Percentiles rank a stretch among this genome's conserved stretches.
phyloP scores from a whole-genome alignment of 2,329 filamentous ascomycete genomes.

The Botrytis fragariae region DNA sequence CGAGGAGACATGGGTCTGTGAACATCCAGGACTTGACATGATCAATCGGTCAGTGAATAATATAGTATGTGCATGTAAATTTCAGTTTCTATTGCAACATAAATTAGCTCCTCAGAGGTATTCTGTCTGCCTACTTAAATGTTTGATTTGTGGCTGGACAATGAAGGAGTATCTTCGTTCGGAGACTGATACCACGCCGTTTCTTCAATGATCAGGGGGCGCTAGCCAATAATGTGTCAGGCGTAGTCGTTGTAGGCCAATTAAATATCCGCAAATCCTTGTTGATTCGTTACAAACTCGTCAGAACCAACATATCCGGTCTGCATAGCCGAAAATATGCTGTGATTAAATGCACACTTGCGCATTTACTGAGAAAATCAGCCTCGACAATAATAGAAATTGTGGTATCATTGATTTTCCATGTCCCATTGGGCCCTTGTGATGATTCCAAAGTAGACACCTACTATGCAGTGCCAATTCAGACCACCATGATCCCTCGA shows the following conservation, averaged over 20 bases:
- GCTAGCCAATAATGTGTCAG: neutral
- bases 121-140: neutral
- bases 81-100: neutral
- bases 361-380: neutral
- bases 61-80: neutral
- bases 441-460: neutral
- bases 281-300: neutral
- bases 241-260: neutral
- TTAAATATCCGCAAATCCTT: neutral
- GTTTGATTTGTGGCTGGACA: slow-evolving; percentile 1
- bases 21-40: neutral
- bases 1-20: neutral
- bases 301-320: slow-evolving; percentile 2
- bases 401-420: neutral
- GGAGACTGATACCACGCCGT: neutral
- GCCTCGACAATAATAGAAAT: neutral
- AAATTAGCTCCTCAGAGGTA: neutral
- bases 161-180: neutral
- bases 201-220: neutral
- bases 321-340: neutral
- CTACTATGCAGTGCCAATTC: neutral
- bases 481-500: neutral
- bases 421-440: neutral
- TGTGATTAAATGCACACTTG: slow-evolving; percentile 10
- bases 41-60: neutral